Evolutionary conservation across 2,329 filamentous ascomycete species (phyloP).

Genomic region (Apiospora koreana): DNA sequence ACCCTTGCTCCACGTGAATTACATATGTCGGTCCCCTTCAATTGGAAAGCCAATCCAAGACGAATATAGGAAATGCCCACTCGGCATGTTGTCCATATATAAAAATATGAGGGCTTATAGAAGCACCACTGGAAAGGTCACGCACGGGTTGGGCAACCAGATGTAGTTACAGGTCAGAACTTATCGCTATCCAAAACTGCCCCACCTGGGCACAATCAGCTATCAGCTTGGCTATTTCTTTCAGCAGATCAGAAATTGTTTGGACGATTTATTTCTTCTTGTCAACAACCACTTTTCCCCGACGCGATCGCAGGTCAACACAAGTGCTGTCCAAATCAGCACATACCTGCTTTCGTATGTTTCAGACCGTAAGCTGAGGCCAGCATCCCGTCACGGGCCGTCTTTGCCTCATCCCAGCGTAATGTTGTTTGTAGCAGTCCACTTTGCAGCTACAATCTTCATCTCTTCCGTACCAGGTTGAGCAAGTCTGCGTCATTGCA

Average conservation of each 20-base stretch:
- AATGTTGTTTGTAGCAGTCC: neutral
- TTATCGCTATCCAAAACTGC: conserved; percentile 1
- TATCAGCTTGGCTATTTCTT: neutral
- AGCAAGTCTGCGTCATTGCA: neutral
- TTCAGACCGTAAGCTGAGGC: conserved; percentile 5
- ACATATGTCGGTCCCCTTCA: too few species aligned
- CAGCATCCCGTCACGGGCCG: conserved; percentile 1
- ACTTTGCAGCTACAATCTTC: neutral
- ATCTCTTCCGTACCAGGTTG: neutral
- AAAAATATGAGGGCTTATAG: neutral
- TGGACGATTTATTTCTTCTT: neutral
- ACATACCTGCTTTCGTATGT: neutral
- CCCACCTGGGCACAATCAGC: neutral
- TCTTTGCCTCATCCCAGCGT: neutral
- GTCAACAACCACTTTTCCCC: neutral
- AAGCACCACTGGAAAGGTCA: too few species aligned
- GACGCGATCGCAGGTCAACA: neutral
- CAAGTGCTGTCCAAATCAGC: neutral
- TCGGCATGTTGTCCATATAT: neutral
- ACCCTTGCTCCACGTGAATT: too few species aligned
- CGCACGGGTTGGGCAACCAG: too few species aligned
- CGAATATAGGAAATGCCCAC: too few species aligned
- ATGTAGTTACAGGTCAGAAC: neutral
- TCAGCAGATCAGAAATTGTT: neutral
- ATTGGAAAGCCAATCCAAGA: too few species aligned